Conservation (phyloP, 1,139 yeast species). For the Maudiozyma humilis region DNA sequence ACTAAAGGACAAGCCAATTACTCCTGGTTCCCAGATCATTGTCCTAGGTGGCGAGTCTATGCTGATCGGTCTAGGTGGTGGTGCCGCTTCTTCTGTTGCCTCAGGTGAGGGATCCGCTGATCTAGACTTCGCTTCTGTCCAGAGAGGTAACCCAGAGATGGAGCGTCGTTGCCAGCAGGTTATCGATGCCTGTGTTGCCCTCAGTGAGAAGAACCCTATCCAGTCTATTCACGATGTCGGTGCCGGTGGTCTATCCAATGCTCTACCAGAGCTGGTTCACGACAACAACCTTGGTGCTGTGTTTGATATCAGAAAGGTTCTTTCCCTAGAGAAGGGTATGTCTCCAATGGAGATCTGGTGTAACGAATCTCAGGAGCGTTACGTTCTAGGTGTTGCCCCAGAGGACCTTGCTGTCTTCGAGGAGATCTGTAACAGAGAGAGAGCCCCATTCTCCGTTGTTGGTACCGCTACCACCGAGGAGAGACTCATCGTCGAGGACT, state of each 20-base stretch:
- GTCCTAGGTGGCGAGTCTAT: constrained; percentile 98
- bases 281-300: constrained; percentile 92
- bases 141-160: constrained; percentile 98
- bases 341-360: constrained; percentile 99
- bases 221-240: constrained; percentile 98
- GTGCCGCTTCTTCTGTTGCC: constrained; percentile 94
- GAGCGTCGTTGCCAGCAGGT: constrained; percentile 99
- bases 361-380: constrained; percentile 98
- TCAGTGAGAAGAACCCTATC: constrained; percentile 76
- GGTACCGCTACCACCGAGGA: constrained; percentile 89
- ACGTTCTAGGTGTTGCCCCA: constrained; percentile 85
- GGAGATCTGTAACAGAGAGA: constrained; percentile 83
- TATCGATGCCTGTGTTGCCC: constrained; percentile 83
- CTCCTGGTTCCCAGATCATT: constrained; percentile 87
- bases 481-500: constrained; percentile 73
- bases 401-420: constrained; percentile 65
- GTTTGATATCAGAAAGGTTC: constrained; percentile 84
- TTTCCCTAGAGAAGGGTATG: constrained; percentile 94
- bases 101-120: constrained; percentile 95
- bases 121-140: constrained; percentile 96
- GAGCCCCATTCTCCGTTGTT: constrained; percentile 93
- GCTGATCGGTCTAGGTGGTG: constrained; percentile 99
- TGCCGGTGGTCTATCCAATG: constrained; percentile 98
- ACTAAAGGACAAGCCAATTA: constrained; percentile 74
- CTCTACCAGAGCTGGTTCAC: constrained; percentile 93